phyloP scores from a whole-genome alignment of 345 rosid species.

The Cardamine chenopodiifolia region DNA sequence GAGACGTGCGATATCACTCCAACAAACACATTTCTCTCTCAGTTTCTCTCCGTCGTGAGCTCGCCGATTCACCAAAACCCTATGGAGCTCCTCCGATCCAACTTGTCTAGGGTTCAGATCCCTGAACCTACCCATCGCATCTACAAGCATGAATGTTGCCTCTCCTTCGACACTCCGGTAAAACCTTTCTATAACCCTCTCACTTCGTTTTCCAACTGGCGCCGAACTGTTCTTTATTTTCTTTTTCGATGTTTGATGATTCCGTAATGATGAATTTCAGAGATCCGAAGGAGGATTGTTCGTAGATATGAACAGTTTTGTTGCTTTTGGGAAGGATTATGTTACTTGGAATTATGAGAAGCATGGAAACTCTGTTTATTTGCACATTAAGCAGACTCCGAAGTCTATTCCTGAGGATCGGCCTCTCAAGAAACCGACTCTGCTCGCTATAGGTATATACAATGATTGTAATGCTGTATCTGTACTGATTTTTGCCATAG shows the following conservation, averaged over 20 bases:
- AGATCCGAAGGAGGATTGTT: slow-evolving; percentile 92
- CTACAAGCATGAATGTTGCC: slow-evolving; percentile 96
- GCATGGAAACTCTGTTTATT: slow-evolving; percentile 87
- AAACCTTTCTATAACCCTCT: slow-evolving; percentile 14
- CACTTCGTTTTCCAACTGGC: slow-evolving; percentile 10
- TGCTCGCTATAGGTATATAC: slow-evolving; percentile 81
- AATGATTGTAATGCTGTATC: background rate
- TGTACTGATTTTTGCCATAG: background rate
- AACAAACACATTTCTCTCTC: background rate
- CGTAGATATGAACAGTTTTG: slow-evolving; percentile 83
- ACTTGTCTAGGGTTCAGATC: slow-evolving; percentile 95
- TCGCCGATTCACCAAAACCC: slow-evolving; percentile 33
- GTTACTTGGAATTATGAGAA: slow-evolving; percentile 90
- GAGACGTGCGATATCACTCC: slow-evolving; percentile 17
- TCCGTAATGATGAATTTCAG: slow-evolving; percentile 52
- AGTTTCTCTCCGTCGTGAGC: slow-evolving; percentile 17
- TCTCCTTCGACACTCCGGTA: slow-evolving; percentile 95
- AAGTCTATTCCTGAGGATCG: slow-evolving; percentile 83
- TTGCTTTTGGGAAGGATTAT: slow-evolving; percentile 87
- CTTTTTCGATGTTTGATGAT: slow-evolving; percentile 6
- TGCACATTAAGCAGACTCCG: slow-evolving; percentile 76
- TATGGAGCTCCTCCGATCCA: slow-evolving; percentile 93
- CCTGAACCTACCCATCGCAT: slow-evolving; percentile 97
- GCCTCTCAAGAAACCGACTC: slow-evolving; percentile 86
- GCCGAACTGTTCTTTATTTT: background rate